Base-by-base conservation (phyloP, 768 basidiomycete genomes). In the Trametopsis cervina region DNA sequence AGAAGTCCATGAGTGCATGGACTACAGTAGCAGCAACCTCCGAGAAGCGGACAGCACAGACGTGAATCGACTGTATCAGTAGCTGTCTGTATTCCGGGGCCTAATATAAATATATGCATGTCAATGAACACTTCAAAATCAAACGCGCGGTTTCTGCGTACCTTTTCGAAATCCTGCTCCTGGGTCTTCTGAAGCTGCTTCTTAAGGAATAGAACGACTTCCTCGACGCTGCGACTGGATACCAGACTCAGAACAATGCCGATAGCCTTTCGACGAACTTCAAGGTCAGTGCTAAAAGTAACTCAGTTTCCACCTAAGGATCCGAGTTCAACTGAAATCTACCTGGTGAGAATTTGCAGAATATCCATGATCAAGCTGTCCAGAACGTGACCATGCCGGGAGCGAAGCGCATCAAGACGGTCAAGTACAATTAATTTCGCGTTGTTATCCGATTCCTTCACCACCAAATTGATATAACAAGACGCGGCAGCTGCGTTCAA, bases 381-480 rank as follows among this genome's bases (percentile, higher is more conserved):
- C 35, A 98, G 70, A 29, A 97, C 82, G 57, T 82, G 81, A 15
- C 89, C 93, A 64, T 97, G 93, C 60, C 84, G 89, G 4, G 81
- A 72, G 38, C 89, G 80, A 18, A 99, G 73, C 26, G 66, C 68
- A 46, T 97, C 89, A 27, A 99, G 76, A 39, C 96, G 83, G 61
- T 95, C 89, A 21, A 99, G 75, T 15, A 98, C 95, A 50, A 98
- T 98, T 39, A 97, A 78, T 67, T 97, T 98, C 66, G 97, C 95
- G 58, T 99, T 99, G 69, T 98, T 99, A 69, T 98, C 95, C 1
- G 93, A 91, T 67, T 98, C 95, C 68, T 94, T 95, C 64, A 86
- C 75, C 51, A 93, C 83, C 40, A 98, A 80, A 54, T 80, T 87
- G 58, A 96, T 89, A 54, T 95, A 82, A 54, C 80, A 87, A 7